Evolutionary conservation across 2,329 filamentous ascomycete genomes (phyloP), one percentile per base, ranked within the genome.

Genomic region (Amylocarpus encephaloides): DNA sequence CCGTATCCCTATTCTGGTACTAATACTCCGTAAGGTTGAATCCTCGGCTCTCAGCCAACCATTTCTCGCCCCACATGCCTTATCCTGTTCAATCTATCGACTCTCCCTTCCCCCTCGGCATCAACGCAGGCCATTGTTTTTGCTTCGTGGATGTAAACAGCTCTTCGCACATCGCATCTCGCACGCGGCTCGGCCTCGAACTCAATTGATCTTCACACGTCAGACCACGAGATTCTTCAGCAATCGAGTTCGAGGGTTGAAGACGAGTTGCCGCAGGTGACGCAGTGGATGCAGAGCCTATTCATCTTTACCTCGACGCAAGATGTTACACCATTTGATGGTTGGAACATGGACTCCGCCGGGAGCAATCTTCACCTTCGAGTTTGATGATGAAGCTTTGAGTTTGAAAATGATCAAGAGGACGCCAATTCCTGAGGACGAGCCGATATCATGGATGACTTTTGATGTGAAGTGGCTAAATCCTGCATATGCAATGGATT

Each of bases 381-480:
- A 84, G 53, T 95, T 95, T 66, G 87, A 95, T 70, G 88, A 92
- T 60, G 86, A 91, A 69, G 81, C 80, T 35, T 72, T 90, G 57
- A 84, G 83, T 6, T 71, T 94, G 53, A 78, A 84, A 59, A 70
- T 93, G 63, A 72, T 94, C 64, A 90, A 92, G 72, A 82, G 85
- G 61, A 93, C 88, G 1, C 80, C 83, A 51, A 93, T 94, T 50
- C 85, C 88, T 4, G 70, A 86, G 46, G 86, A 92, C 57, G 88
- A 95, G 70, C 87, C 89, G 6, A 93, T 95, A 59, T 94, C 88
- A 52, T 95, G 89, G 89, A 92, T 95, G 86, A 85, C 88, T 13
- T 92, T 94, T 64, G 85, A 88, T 67, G 87, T 89, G 73, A 71
- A 84, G 13, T 64, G 13, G n/a, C 36, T 16, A 10, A 35, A 34